Evolutionary conservation across 2,329 filamentous ascomycete genomes (phyloP).

Genomic region (Paecilomyces fulvus): DNA sequence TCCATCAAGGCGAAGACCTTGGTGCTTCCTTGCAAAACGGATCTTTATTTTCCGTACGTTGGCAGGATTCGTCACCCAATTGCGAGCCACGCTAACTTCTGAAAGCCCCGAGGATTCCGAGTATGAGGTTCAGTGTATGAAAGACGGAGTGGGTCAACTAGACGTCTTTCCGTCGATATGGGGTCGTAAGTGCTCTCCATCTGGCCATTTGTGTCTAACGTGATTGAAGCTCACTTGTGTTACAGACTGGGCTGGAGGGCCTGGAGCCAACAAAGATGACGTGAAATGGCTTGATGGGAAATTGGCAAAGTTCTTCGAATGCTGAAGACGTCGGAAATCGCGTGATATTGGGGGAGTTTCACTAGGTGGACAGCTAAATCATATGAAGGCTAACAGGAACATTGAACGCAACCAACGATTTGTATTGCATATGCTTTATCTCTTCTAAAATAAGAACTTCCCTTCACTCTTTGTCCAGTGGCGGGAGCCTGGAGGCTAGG

Average conservation of each 20-base stretch:
- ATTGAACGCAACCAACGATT: not conserved
- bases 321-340: not conserved
- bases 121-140: slow-evolving; percentile 60
- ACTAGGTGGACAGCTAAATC: not conserved
- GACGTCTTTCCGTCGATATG: slow-evolving; percentile 53
- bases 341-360: not conserved
- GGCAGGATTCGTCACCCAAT: not conserved
- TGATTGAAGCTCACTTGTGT: slow-evolving; percentile 1
- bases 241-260: slow-evolving; percentile 56
- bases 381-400: not conserved
- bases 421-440: not conserved
- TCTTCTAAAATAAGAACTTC: not conserved
- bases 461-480: not conserved
- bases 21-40: slow-evolving; percentile 63
- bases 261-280: slow-evolving; percentile 62
- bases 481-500: not conserved
- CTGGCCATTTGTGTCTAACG: not conserved
- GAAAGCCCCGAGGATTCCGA: slow-evolving; percentile 64
- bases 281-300: slow-evolving; percentile 62
- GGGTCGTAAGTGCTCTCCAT: slow-evolving; percentile 44
- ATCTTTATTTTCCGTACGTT: slow-evolving; percentile 67
- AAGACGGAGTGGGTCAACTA: slow-evolving; percentile 48
- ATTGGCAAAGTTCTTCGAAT: slow-evolving; percentile 44
- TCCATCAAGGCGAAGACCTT: slow-evolving; percentile 64
- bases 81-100: slow-evolving; percentile 4